Evolutionary conservation across 148 eudicot genomes (phyloP).

Genomic region (Heliamphora exappendiculata): DNA sequence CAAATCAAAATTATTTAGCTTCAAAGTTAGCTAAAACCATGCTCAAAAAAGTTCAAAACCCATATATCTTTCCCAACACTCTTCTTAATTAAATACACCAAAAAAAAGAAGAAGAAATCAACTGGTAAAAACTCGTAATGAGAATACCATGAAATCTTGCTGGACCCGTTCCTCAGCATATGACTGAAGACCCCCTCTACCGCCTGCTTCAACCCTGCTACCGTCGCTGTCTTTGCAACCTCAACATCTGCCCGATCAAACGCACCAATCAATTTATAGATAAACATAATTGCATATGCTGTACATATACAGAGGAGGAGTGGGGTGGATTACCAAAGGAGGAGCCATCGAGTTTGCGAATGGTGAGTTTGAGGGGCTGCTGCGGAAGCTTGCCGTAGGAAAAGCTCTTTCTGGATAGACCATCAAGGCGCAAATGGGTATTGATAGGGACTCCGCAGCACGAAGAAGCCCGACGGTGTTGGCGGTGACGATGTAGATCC

Average conservation of each 20-base stretch:
- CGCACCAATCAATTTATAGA: too few species aligned
- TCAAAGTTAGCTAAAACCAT: too few species aligned
- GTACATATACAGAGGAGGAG: background rate
- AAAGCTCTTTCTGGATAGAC: constrained; percentile 33
- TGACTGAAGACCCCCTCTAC: constrained; percentile 51
- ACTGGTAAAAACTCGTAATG: background rate
- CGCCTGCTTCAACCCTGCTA: constrained; percentile 58
- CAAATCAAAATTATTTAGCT: too few species aligned
- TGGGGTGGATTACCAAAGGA: constrained; percentile 55
- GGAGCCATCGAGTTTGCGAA: constrained; percentile 67
- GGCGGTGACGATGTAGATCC: background rate
- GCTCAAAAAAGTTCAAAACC: too few species aligned
- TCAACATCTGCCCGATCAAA: constrained; percentile 48
- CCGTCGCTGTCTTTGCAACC: constrained; percentile 42
- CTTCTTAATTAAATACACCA: too few species aligned
- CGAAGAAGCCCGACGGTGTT: constrained; percentile 6
- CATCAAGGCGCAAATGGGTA: constrained; percentile 22
- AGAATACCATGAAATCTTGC: constrained; percentile 67
- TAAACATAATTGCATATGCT: too few species aligned
- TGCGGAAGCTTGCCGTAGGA: constrained; percentile 47
- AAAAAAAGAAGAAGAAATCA: too few species aligned
- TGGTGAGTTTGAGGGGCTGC: constrained; percentile 47
- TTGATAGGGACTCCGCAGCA: constrained; percentile 21
- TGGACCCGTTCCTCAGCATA: constrained; percentile 47
- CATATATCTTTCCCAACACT: too few species aligned